Percentiles rank a stretch among this genome's conserved stretches.
Conservation (phyloP, 768 basidiomycete species). For the Cyclocybe aegerita region DNA sequence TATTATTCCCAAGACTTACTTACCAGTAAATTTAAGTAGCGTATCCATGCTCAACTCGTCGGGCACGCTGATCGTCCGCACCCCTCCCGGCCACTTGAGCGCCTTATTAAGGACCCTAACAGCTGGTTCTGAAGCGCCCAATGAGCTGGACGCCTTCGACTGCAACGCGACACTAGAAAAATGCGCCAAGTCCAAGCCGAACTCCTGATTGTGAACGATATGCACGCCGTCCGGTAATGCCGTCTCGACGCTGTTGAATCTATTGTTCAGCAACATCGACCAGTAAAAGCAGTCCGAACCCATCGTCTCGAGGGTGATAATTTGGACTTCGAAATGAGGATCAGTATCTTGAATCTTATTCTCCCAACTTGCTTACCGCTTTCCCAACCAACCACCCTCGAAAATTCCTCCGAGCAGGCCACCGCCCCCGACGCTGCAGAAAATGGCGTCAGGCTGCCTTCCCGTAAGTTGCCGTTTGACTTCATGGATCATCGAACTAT, state of each 20-base stretch:
- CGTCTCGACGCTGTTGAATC: slow-evolving; percentile 30
- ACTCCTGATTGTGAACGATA: slow-evolving; percentile 35
- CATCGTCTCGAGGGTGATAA: slow-evolving; percentile 68
- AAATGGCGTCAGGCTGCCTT: slow-evolving; percentile 69
- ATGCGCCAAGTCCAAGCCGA: slow-evolving; percentile 55
- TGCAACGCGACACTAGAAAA: slow-evolving; percentile 56
- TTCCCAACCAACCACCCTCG: slow-evolving; percentile 76
- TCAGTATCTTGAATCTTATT: no score
- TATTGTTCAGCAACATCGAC: slow-evolving; percentile 57
- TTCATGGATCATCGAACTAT: slow-evolving; percentile 70
- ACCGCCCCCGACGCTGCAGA: slow-evolving; percentile 78
- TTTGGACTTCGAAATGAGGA: slow-evolving; percentile 46
- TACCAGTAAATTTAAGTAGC: slow-evolving; percentile 57
- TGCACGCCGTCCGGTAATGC: slow-evolving; percentile 41
- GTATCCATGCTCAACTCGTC: slow-evolving; percentile 72
- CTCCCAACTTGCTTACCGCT: slow-evolving; percentile 50
- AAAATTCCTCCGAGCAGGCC: slow-evolving; percentile 72
- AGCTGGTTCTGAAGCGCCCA: slow-evolving; percentile 69
- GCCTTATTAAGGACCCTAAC: slow-evolving; percentile 65
- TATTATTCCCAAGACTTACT: no score
- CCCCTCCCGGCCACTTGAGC: slow-evolving; percentile 52
- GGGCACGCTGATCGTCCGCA: slow-evolving; percentile 60
- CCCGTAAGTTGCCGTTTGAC: slow-evolving; percentile 50
- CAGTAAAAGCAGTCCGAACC: slow-evolving; percentile 77
- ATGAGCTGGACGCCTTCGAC: slow-evolving; percentile 64